A percentile compares a stretch with the other conserved stretches of the same genome.
These are phyloP conservation scores for Wickerhamiella parazyma DNA, from an alignment of 805 yeast species.

Conservation along the genomic window DNA sequence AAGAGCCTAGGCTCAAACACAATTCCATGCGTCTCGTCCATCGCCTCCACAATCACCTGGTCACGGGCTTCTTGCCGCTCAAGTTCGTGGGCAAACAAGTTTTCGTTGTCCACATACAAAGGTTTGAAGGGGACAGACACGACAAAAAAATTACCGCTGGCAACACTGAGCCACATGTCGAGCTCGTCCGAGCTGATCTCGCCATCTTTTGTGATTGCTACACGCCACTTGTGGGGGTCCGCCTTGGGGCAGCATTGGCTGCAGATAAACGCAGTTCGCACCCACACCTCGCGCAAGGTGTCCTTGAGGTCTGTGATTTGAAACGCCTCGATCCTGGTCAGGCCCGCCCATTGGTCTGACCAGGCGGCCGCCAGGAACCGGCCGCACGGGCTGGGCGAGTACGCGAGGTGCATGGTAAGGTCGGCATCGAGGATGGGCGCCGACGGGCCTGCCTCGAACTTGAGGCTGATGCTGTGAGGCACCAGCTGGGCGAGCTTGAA, in stretches of 20 bases:
- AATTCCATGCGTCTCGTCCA: slow-evolving; percentile 12
- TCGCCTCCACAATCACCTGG: slow-evolving; percentile 10
- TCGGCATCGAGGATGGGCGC: slow-evolving; percentile 42
- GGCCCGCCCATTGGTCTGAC: slow-evolving; percentile 70
- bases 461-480: slow-evolving; percentile 21
- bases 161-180: slow-evolving; percentile 19
- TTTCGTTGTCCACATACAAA: not conserved
- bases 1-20: slow-evolving; percentile 7
- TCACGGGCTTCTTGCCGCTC: not conserved
- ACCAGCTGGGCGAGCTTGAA: slow-evolving; percentile 25
- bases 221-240: slow-evolving; percentile 21
- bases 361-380: slow-evolving; percentile 81
- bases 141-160: not conserved
- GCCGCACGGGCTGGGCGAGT: slow-evolving; percentile 66
- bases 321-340: slow-evolving; percentile 45
- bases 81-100: not conserved
- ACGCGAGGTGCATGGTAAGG: slow-evolving; percentile 70
- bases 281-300: slow-evolving; percentile 16
- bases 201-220: slow-evolving; percentile 27
- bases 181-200: slow-evolving; percentile 25
- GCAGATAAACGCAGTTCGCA: slow-evolving; percentile 11
- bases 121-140: not conserved
- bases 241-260: slow-evolving; percentile 2
- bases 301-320: slow-evolving; percentile 15
- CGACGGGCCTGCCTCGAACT: slow-evolving; percentile 14